Conservation (phyloP, 768 basidiomycete genomes). For the Hericium coralloides region DNA sequence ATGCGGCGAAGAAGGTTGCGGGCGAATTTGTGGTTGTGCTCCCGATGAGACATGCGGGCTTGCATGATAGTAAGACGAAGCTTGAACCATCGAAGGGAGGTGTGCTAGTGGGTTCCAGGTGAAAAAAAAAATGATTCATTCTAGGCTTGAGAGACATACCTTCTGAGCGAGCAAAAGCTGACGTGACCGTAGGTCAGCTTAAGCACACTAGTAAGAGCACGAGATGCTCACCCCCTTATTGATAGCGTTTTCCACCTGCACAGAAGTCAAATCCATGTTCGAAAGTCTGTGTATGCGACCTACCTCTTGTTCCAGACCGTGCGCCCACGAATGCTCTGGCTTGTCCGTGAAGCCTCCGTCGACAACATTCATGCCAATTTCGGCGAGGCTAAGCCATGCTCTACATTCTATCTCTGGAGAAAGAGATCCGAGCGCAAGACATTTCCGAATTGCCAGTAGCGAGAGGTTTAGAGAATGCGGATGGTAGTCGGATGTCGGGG, state of each 20-base stretch:
- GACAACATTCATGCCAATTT: slow-evolving; percentile 54
- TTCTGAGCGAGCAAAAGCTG: slow-evolving; percentile 52
- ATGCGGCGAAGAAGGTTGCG: slow-evolving; percentile 50
- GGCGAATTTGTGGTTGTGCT: slow-evolving; percentile 50
- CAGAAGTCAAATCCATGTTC: neutral
- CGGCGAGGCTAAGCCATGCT: slow-evolving; percentile 62
- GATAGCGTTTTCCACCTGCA: slow-evolving; percentile 51
- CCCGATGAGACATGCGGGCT: slow-evolving; percentile 43
- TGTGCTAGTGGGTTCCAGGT: slow-evolving; percentile 36
- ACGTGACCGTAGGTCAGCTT: neutral
- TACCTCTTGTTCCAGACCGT: slow-evolving; percentile 49
- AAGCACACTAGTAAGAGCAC: neutral
- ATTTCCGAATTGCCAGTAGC: slow-evolving; percentile 44
- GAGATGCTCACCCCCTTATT: slow-evolving; percentile 53
- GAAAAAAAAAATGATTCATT: neutral
- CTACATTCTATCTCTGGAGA: slow-evolving; percentile 56
- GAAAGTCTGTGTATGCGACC: slow-evolving; percentile 3
- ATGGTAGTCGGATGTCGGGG: slow-evolving; percentile 53
- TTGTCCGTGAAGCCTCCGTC: slow-evolving; percentile 32
- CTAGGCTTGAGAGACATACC: slow-evolving; percentile 25
- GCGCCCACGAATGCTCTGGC: slow-evolving; percentile 34
- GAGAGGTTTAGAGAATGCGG: slow-evolving; percentile 47
- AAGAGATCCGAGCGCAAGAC: slow-evolving; percentile 40
- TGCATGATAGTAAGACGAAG: slow-evolving; percentile 54
- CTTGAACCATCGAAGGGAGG: slow-evolving; percentile 52